Base-by-base conservation (phyloP, 1,139 yeast genomes). In the Trichomonascaceae sp. region DNA sequence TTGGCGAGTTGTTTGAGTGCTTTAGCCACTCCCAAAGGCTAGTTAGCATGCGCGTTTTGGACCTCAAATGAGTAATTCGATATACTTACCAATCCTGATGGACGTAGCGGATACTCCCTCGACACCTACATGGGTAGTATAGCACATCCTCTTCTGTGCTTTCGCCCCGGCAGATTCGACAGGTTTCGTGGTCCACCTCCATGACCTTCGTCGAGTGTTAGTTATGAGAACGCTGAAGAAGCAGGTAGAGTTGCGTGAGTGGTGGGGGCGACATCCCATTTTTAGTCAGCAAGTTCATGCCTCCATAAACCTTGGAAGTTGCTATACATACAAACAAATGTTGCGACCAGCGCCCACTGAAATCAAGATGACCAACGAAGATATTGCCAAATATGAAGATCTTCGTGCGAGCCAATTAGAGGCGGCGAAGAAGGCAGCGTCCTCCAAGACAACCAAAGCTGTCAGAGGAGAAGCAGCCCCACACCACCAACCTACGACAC, bases 151-250 rank as follows among this genome's bases (percentile, higher is more conserved):
- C 71, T 0, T 59, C 61, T 0, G 92, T 71, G n/a, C 74, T 89
- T 48, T 84, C 97, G 32, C 93, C 89, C 37, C 95, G 77, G 55
- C 99, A 89, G 36, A 89, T 87, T 42, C 98, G 77, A 56, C 99
- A 92, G 2, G 76, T 66, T 26, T 66, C 65, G 37, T 64, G 41
- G 14, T 36, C 42, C n/a, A 17, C 34, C 13, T n/a, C n/a, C n/a
- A n/a, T n/a, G n/a, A n/a, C n/a, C n/a, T n/a, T n/a, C n/a, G n/a
- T n/a, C n/a, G n/a, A n/a, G n/a, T n/a, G n/a, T n/a, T n/a, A n/a
- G n/a, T n/a, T n/a, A n/a, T n/a, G n/a, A n/a, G n/a, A n/a, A n/a
- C n/a, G n/a, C n/a, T n/a, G n/a, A n/a, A n/a, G n/a, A n/a, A n/a
- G n/a, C n/a, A n/a, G n/a, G n/a, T n/a, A n/a, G n/a, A n/a, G n/a